phyloP scores from a whole-genome alignment of 495 filamentous ascomycete species.

The Geopyxis carbonaria region DNA sequence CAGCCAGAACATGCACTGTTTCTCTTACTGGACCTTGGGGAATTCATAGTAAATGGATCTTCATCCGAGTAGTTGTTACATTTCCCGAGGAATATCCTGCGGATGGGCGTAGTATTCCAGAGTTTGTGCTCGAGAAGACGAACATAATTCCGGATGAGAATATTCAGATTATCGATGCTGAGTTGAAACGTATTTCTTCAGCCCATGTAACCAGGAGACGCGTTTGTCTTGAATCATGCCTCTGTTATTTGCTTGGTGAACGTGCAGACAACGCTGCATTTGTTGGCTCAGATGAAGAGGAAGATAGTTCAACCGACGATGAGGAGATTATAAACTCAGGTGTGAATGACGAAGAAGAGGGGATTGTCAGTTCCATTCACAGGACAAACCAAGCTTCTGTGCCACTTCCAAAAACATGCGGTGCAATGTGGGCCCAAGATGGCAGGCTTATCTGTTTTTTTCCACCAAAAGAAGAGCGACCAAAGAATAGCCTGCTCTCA shows the following conservation, averaged over 20 bases:
- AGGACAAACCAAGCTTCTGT: conserved; percentile 58
- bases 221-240: conserved; percentile 65
- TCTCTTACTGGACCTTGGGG: conserved; percentile 85
- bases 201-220: conserved; percentile 49
- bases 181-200: conserved; percentile 52
- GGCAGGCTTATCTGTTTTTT: conserved; percentile 78
- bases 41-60: conserved; percentile 46
- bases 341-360: conserved; percentile 55
- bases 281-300: conserved; percentile 43
- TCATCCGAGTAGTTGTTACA: conserved; percentile 59
- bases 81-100: conserved; percentile 69
- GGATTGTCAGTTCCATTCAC: conserved; percentile 38
- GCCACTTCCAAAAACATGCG: conserved; percentile 56
- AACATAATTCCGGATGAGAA: conserved; percentile 56
- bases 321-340: conserved; percentile 36
- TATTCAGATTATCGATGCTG: conserved; percentile 42
- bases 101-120: conserved; percentile 36
- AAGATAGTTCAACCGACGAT: conserved; percentile 67
- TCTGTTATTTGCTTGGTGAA: conserved; percentile 75
- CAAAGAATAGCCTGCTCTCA: conserved; percentile 33
- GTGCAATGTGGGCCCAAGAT: conserved; percentile 58
- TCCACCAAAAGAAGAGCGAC: conserved; percentile 52
- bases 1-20: conserved; percentile 49
- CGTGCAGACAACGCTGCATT: conserved; percentile 23
- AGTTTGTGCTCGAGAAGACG: conserved; percentile 59